A percentile compares a stretch with the other conserved stretches of the same genome.
Evolutionary conservation across 1,139 yeast species (phyloP).

Genomic region (Candida mesenterica): DNA sequence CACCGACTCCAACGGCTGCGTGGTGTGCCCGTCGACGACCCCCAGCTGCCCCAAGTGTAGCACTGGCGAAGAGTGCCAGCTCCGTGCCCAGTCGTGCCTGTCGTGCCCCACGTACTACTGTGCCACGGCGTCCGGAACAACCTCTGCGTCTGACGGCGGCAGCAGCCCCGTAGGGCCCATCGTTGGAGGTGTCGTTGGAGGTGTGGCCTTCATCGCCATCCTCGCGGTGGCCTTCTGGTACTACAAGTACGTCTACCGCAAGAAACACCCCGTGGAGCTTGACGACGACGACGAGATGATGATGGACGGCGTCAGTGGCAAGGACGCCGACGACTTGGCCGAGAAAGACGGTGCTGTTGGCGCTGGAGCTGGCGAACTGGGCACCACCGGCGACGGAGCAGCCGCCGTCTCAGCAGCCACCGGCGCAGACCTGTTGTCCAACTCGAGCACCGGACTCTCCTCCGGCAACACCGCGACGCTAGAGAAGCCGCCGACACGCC

Average conservation of each 20-base stretch:
- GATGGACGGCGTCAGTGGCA: constrained; percentile 11
- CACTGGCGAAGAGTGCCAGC: constrained; percentile 50
- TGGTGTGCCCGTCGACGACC: constrained; percentile 43
- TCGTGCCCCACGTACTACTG: constrained; percentile 61
- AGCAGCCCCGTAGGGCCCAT: constrained; percentile 50
- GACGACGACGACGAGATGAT: constrained; percentile 18
- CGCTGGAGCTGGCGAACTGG: constrained; percentile 6
- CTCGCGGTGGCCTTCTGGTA: constrained; percentile 30
- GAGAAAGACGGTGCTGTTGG: constrained; percentile 8
- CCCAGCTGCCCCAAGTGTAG: constrained; percentile 55
- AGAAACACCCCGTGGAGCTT: constrained; percentile 17
- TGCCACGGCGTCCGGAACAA: constrained; percentile 19
- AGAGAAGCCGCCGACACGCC: constrained; percentile 10
- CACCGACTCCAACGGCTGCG: constrained; percentile 39
- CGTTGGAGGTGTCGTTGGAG: constrained; percentile 63
- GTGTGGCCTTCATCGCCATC: constrained; percentile 34
- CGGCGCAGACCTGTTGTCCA: constrained; percentile 2
- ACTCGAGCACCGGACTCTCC: constrained; percentile 3
- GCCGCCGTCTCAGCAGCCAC: constrained; percentile 2
- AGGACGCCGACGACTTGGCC: constrained; percentile 12
- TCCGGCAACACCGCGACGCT: constrained; percentile 7
- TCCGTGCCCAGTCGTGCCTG: constrained; percentile 53
- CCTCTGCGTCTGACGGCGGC: constrained; percentile 2
- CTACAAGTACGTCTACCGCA: constrained; percentile 24
- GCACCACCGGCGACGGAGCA: constrained; percentile 7